A percentile compares a stretch with the other conserved stretches of the same genome.
phyloP scores from a whole-genome alignment of 163 green algal species.

The Chloromonas sp. region DNA sequence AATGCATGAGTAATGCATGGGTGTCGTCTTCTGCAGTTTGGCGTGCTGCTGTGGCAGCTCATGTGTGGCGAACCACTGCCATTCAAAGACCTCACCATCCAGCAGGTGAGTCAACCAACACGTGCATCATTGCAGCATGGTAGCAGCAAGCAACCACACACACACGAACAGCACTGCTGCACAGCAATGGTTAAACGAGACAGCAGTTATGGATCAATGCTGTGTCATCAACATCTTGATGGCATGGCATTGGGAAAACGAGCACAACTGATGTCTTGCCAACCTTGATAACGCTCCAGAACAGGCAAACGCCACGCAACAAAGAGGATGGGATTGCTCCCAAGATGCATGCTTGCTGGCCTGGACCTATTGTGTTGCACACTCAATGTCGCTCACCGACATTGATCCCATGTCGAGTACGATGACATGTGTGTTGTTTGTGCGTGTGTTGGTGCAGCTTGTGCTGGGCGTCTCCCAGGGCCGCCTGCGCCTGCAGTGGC shows the following conservation, averaged over 20 bases:
- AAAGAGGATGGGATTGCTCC: not conserved
- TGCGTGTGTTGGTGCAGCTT: not conserved
- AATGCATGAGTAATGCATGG: slow-evolving; percentile 2
- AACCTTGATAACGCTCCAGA: not conserved
- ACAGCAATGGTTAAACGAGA: no score
- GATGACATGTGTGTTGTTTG: no score
- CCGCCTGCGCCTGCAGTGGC: not conserved
- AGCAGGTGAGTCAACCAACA: slow-evolving; percentile 2
- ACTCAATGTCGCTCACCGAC: not conserved
- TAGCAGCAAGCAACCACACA: not conserved
- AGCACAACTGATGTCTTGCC: not conserved
- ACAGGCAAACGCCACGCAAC: not conserved
- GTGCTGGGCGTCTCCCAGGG: not conserved
- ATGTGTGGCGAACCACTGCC: slow-evolving; percentile 11
- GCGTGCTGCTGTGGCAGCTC: slow-evolving; percentile 27
- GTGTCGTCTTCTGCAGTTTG: slow-evolving; percentile 15
- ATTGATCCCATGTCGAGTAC: not conserved
- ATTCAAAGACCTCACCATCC: slow-evolving; percentile 13
- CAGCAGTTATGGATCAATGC: no score
- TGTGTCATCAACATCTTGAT: no score
- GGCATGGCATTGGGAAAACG: not conserved
- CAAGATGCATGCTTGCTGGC: no score
- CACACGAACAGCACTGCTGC: no score
- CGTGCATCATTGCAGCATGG: not conserved
- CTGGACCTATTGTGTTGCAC: no score